Evolutionary conservation across 371 early-diverging fungal species (phyloP).

Genomic region (Mucor saturninus): DNA sequence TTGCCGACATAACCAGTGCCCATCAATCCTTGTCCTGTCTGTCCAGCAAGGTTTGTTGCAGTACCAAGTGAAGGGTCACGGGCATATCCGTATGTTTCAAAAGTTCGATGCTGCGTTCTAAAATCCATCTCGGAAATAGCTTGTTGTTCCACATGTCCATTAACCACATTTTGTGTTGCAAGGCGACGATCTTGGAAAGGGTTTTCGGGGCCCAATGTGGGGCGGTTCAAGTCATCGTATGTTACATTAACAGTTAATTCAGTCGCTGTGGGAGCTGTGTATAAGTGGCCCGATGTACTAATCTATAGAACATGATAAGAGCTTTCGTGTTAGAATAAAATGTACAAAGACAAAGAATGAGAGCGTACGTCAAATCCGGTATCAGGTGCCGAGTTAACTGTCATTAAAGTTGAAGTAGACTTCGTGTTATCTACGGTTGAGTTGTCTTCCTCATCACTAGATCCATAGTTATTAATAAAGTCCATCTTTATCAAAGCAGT

Average conservation of each 20-base stretch:
- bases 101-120: constrained; percentile 80
- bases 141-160: constrained; percentile 85
- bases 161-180: constrained; percentile 68
- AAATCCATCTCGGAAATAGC: constrained; percentile 79
- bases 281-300: constrained; percentile 42
- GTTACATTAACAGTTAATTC: constrained; percentile 80
- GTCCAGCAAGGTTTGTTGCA: constrained; percentile 49
- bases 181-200: constrained; percentile 62
- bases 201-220: constrained; percentile 79
- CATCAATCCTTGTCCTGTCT: constrained; percentile 57
- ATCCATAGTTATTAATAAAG: constrained; percentile 55
- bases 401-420: constrained; percentile 16
- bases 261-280: constrained; percentile 67
- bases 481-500: constrained; percentile 32
- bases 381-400: constrained; percentile 75
- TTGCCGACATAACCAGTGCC: constrained; percentile 78
- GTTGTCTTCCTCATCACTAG: constrained; percentile 59
- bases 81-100: constrained; percentile 83
- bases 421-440: constrained; percentile 18
- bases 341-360: background rate
- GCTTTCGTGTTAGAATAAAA: background rate
- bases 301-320: constrained; percentile 20
- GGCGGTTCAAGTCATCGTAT: constrained; percentile 72
- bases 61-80: constrained; percentile 74
- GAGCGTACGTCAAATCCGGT: constrained; percentile 71